Conservation (phyloP, 805 yeast genomes). For the Ogataea nakhonphanomensis region DNA sequence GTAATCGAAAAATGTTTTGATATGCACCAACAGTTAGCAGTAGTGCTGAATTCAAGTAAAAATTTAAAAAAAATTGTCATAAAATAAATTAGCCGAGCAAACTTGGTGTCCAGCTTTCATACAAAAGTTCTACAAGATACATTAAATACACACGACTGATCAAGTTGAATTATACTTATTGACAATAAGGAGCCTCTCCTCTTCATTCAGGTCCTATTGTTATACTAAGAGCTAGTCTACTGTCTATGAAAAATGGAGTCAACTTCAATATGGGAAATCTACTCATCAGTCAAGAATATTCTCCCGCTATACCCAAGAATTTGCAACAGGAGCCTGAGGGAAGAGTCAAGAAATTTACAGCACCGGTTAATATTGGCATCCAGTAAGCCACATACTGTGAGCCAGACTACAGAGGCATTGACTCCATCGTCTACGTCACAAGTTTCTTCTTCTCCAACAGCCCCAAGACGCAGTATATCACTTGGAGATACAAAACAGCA, state of each 20-base stretch:
- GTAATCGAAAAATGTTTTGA: background rate
- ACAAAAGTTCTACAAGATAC: too few species aligned
- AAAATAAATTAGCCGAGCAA: too few species aligned
- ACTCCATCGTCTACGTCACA: constrained; percentile 21
- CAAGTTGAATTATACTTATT: too few species aligned
- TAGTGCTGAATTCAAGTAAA: too few species aligned
- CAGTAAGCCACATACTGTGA: too few species aligned
- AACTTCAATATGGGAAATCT: constrained; percentile 36
- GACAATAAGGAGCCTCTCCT: too few species aligned
- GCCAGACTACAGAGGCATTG: constrained; percentile 8
- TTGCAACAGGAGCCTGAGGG: constrained; percentile 30
- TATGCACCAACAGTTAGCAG: too few species aligned
- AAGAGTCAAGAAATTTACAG: constrained; percentile 25
- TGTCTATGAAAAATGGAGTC: constrained; percentile 21
- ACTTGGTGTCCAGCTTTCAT: too few species aligned
- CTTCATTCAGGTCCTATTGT: background rate
- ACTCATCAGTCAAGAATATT: constrained; percentile 31
- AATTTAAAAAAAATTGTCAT: background rate
- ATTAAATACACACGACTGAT: too few species aligned
- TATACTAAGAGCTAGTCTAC: background rate
- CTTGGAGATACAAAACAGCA: background rate
- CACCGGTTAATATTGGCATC: background rate
- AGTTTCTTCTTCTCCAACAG: constrained; percentile 15
- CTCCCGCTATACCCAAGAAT: constrained; percentile 34
- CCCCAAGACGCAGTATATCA: background rate